A percentile compares a stretch with the other conserved stretches of the same genome.
Evolutionary conservation across 73 alveolate genomes (phyloP).

Genomic region (Blepharisma stoltei): DNA sequence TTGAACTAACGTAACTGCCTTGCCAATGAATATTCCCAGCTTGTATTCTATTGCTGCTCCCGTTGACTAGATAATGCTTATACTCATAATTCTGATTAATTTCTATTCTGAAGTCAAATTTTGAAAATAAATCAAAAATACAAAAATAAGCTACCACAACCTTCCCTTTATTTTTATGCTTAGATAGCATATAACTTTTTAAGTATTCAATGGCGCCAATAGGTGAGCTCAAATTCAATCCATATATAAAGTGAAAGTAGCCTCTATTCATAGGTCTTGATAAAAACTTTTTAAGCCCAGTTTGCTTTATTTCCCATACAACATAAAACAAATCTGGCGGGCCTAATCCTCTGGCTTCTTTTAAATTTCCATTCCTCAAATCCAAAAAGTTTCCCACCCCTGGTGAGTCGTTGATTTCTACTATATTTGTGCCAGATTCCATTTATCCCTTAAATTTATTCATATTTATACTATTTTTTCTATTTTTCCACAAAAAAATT

Average conservation of each 20-base stretch:
- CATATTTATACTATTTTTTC: no score
- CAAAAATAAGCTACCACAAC: slow-evolving; percentile 75
- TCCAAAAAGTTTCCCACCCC: no score
- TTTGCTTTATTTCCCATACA: slow-evolving; percentile 68
- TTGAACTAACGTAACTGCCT: slow-evolving; percentile 71
- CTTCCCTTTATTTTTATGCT: slow-evolving; percentile 40
- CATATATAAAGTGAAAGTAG: slow-evolving; percentile 82
- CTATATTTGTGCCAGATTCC: no score
- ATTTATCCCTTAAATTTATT: no score
- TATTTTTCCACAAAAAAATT: no score
- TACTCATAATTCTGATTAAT: slow-evolving; percentile 82
- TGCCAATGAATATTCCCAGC: slow-evolving; percentile 63
- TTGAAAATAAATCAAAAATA: slow-evolving; percentile 72
- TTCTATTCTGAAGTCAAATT: slow-evolving; percentile 82
- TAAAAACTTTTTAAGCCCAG: slow-evolving; percentile 51
- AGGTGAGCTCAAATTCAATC: slow-evolving; percentile 55
- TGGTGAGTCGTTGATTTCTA: no score
- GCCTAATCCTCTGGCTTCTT: slow-evolving; percentile 36
- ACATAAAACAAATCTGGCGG: slow-evolving; percentile 88
- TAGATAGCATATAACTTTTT: no score
- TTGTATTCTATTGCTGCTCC: slow-evolving; percentile 33
- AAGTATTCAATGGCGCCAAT: no score
- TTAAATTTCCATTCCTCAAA: no score
- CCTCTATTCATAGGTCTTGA: slow-evolving; percentile 26
- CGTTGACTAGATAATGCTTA: slow-evolving; percentile 50